A percentile compares a stretch with the other conserved stretches of the same genome.
Conservation (phyloP, 1,284 basidiomycete species). For the Malassezia vespertilionis region DNA sequence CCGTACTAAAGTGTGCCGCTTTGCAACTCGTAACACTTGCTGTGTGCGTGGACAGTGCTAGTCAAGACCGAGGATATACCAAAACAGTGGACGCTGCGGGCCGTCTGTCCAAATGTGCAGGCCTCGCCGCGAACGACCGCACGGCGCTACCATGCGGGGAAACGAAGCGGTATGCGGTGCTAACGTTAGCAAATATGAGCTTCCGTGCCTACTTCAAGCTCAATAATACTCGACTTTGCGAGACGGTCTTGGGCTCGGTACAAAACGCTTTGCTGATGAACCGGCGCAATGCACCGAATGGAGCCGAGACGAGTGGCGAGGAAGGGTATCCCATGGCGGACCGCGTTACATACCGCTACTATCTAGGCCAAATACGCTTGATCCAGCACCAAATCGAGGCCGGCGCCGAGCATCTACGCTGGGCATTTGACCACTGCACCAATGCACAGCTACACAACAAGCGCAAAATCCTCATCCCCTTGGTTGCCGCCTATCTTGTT, state of each 20-base stretch:
- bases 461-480: conserved; percentile 47
- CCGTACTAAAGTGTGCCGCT: conserved; percentile 26
- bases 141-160: conserved; percentile 24
- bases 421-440: conserved; percentile 47
- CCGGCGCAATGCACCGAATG: conserved; percentile 1
- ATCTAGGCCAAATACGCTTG: conserved; percentile 48
- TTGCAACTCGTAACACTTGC: conserved; percentile 23
- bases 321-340: conserved; percentile 46
- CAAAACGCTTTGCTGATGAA: conserved; percentile 46
- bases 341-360: conserved; percentile 48
- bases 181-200: conserved; percentile 42
- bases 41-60: conserved; percentile 15
- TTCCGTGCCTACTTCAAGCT: conserved; percentile 46
- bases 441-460: conserved; percentile 30
- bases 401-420: conserved; percentile 44
- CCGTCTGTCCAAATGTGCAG: conserved; percentile 37
- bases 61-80: not conserved
- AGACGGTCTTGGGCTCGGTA: conserved; percentile 49
- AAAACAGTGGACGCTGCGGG: conserved; percentile 44
- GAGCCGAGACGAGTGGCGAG: conserved; percentile 20
- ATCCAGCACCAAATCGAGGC: conserved; percentile 48
- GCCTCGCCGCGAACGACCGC: conserved; percentile 42
- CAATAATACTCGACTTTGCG: conserved; percentile 49
- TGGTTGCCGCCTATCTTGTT: conserved; percentile 47
- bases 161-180: conserved; percentile 38